A percentile compares a stretch with the other conserved stretches of the same genome.
Conservation (phyloP, 345 rosid species). For the Ricinus communis region DNA sequence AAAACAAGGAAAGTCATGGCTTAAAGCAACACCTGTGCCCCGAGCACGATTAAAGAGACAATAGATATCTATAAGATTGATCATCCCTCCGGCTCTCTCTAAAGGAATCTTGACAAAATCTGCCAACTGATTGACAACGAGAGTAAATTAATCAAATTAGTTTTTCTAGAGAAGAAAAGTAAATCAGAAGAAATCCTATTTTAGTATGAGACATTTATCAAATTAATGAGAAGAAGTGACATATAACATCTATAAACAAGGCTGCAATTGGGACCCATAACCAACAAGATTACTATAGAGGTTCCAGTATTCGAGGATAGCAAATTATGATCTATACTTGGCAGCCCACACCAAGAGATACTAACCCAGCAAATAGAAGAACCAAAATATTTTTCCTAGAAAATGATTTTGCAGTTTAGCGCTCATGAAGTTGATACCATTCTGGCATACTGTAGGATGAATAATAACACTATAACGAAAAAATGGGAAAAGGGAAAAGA, state of each 20-base stretch:
- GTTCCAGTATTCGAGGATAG: neutral
- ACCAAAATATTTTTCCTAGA: neutral
- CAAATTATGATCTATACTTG: too few species aligned
- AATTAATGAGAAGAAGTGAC: neutral
- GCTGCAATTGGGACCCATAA: neutral
- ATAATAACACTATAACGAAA: neutral
- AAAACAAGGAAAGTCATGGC: neutral
- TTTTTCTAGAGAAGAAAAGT: neutral
- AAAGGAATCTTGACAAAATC: constrained; percentile 89
- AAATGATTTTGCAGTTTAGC: neutral
- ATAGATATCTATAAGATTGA: constrained; percentile 84
- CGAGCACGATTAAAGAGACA: constrained; percentile 96
- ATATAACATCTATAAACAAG: neutral
- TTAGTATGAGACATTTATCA: neutral
- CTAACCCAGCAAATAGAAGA: neutral
- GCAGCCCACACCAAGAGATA: too few species aligned
- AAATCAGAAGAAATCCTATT: neutral
- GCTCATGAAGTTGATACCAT: neutral
- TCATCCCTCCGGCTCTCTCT: constrained; percentile 94
- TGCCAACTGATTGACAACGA: constrained; percentile 60
- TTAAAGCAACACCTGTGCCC: constrained; percentile 71
- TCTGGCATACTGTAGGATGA: neutral
- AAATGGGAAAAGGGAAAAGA: too few species aligned
- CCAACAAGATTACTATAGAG: neutral
- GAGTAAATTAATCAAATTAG: constrained; percentile 16